Conservation (phyloP, 805 yeast genomes). For the Kazachstania kunashirensis region DNA sequence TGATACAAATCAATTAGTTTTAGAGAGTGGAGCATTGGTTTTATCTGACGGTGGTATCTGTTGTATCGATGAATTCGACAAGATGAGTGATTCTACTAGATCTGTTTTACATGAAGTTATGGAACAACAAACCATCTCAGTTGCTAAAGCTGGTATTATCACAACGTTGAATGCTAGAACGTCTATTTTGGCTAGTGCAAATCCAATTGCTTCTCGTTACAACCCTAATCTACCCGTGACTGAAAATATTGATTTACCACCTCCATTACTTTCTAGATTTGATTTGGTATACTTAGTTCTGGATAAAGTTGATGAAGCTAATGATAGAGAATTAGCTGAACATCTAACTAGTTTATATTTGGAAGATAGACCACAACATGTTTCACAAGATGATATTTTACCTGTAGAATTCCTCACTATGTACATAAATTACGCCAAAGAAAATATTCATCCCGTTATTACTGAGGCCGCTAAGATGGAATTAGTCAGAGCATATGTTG, state of each 20-base stretch:
- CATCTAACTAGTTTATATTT: slow-evolving; percentile 88
- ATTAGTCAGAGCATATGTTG: slow-evolving; percentile 80
- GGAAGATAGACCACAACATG: slow-evolving; percentile 76
- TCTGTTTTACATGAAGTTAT: slow-evolving; percentile 96
- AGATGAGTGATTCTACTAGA: slow-evolving; percentile 89
- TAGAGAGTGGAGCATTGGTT: slow-evolving; percentile 94
- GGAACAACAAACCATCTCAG: slow-evolving; percentile 98
- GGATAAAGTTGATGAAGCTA: slow-evolving; percentile 81
- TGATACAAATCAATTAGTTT: slow-evolving; percentile 85
- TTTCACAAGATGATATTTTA: slow-evolving; percentile 53
- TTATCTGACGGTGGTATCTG: slow-evolving; percentile 97
- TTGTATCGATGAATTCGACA: slow-evolving; percentile 97
- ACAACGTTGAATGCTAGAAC: slow-evolving; percentile 95
- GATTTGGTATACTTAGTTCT: slow-evolving; percentile 87
- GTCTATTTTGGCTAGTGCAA: slow-evolving; percentile 90
- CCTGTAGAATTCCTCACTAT: slow-evolving; percentile 82
- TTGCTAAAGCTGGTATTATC: slow-evolving; percentile 97
- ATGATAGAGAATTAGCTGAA: slow-evolving; percentile 77
- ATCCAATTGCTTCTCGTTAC: slow-evolving; percentile 92
- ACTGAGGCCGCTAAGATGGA: slow-evolving; percentile 74
- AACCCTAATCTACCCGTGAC: slow-evolving; percentile 94
- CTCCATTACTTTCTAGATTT: slow-evolving; percentile 88
- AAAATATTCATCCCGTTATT: slow-evolving; percentile 67
- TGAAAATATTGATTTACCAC: slow-evolving; percentile 90
- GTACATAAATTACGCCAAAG: slow-evolving; percentile 92